Percentiles rank a stretch among this genome's conserved stretches.
Conservation (phyloP, 225 moss, liverwort and hornwort species). For the Climacium dendroides region DNA sequence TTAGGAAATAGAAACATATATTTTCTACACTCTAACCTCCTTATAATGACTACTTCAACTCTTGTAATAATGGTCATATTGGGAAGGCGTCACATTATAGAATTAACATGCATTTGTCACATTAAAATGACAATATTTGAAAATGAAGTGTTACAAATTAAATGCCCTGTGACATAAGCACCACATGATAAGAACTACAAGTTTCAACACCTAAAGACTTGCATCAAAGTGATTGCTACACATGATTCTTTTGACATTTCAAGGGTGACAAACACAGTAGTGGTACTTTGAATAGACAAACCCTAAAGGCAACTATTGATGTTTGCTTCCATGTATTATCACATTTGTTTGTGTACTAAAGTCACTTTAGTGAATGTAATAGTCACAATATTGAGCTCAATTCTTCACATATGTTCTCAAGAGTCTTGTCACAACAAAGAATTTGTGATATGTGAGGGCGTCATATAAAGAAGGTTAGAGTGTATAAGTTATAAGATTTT, state of each 20-base stretch:
- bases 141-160: neutral
- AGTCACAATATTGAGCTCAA: neutral
- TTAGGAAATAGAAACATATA: neutral
- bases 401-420: neutral
- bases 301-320: no score
- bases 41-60: neutral
- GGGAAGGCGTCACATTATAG: rapidly evolving
- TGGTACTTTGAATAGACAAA: neutral
- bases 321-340: neutral
- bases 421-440: neutral
- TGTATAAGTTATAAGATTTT: neutral
- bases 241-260: rapidly evolving
- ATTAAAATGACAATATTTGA: neutral
- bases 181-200: neutral
- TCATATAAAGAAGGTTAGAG: neutral
- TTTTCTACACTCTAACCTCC: rapidly evolving
- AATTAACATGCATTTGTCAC: neutral
- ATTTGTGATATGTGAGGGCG: neutral
- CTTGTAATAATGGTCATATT: rapidly evolving
- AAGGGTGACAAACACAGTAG: rapidly evolving
- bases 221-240: rapidly evolving
- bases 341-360: neutral
- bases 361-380: neutral
- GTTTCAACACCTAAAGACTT: rapidly evolving
- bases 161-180: neutral